Base-by-base conservation (phyloP, 1,139 yeast genomes). In the Blastobotrys apis region DNA sequence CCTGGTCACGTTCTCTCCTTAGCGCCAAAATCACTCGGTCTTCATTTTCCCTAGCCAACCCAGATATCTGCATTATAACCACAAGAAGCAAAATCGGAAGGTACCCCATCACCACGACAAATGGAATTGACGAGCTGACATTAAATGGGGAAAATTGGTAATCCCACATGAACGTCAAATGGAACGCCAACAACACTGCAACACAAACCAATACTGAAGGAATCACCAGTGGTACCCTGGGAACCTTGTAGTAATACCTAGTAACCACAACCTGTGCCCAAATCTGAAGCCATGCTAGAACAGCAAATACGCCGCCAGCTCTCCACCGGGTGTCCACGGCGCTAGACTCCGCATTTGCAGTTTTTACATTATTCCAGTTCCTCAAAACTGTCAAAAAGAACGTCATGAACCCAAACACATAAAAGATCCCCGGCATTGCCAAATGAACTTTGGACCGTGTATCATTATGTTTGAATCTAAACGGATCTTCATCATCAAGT, bases 371-470 rank as follows among this genome's bases (percentile, higher is more conserved):
- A 15, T 40, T 45, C 62, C 62, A 57, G 38, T 53, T 53, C 10
- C 62, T 51, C 20, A 57, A 47, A 20, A 57, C 57, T 12, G 58
- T 55, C 38, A 57, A 45, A 22, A 54, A 45, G 41, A 57, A 55
- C 26, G 47, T 39, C 9, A 57, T 29, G 27, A 55, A 51, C 17
- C 48, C 57, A 34, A 53, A 50, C 21, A 49, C 13, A 45, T 57
- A 57, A 47, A 57, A 53, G 15, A 47, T 37, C 5, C 55, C 23
- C 4, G 60, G 59, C 47, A 52, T 51, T 13, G 52, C 23, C 29
- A 57, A 39, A 30, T 54, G 53, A 9, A 53, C 51, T 23, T 39
- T 35, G 19, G 55, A 39, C 13, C 59, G 37, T n/a, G 39, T 33
- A 33, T 57, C 57, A 22, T 43, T 40, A 29, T 38, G 36, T 22